Evolutionary conservation across 176 grass and related monocot species (phyloP), one percentile per base, ranked within the genome.

Genomic region (Guadua angustifolia): DNA sequence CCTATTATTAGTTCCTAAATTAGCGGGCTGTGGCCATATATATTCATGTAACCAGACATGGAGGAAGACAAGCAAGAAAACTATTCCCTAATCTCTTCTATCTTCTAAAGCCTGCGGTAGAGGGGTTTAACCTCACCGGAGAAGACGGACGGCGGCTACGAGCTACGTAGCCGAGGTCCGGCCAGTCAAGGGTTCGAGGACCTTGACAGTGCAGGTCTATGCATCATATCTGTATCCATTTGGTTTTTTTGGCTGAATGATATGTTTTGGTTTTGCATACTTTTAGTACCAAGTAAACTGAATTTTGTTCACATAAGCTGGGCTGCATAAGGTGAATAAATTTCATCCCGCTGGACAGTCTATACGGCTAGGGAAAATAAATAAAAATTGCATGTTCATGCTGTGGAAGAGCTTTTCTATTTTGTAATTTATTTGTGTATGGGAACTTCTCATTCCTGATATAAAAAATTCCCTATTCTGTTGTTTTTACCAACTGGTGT

Each of bases 321-420:
- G 9, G 4, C 0, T 3, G 2, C 16, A 42, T 52, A 7, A 78
- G 8, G 5, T 60, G 42, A 79, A 50, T 52, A 71, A 43, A 79
- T 17, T 19, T 19, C 14, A 60, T 42, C 7, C 55, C 21, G 53
- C 40, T 79, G 55, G 9, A 10, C 43, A 50, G 46, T 69, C 9
- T 61, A 22, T 86, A 49, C 38, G 21, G 66, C 12, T 2, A 52
- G 3, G 32, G 24, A 12, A 25, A 4, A 3, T 16, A 47, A 47
- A 47, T 51, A 11, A 11, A 1, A 9, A 55, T 51, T 86, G 16
- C 7, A 64, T 39, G 18, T 32, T 22, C 49, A 67, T 68, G 61
- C 76, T 84, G 9, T 56, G 82, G 69, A 80, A 45, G 17, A 71
- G 46, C 69, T 86, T 50, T 29, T 65, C 1, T 15, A 74, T 40